These are phyloP conservation scores for Cercis canadensis DNA, from an alignment of 306 rosid species.

Conservation along the genomic window DNA sequence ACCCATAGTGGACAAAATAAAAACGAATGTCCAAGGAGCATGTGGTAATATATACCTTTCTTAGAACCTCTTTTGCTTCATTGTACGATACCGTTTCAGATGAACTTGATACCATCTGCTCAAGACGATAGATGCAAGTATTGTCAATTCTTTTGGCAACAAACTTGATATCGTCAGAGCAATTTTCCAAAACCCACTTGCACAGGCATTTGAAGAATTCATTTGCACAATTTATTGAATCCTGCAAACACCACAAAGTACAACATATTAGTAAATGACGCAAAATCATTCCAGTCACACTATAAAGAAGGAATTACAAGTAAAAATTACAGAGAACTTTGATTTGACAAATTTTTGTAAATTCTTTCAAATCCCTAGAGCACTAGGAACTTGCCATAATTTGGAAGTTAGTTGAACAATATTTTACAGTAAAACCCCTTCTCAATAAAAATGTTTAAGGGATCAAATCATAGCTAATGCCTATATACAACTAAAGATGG, in stretches of 20 bases:
- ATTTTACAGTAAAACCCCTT: background rate
- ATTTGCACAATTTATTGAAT: conserved; percentile 78
- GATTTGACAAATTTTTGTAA: background rate
- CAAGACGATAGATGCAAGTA: conserved; percentile 55
- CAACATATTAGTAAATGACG: conserved; percentile 17
- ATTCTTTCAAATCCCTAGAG: background rate
- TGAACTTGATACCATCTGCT: conserved; percentile 49
- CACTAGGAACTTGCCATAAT: background rate
- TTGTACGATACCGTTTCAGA: conserved; percentile 59
- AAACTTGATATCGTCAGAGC: conserved; percentile 76
- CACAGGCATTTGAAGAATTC: conserved; percentile 79
- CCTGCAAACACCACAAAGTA: conserved; percentile 53
- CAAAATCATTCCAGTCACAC: conserved; percentile 16
- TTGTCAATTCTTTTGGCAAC: conserved; percentile 70
- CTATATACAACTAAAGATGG: conserved; percentile 5
- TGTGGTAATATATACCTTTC: conserved; percentile 50
- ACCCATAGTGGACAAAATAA: background rate
- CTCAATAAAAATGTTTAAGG: background rate
- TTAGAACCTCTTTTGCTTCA: conserved; percentile 58
- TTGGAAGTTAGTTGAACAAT: background rate
- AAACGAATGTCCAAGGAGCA: conserved; percentile 11
- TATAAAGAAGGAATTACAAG: background rate
- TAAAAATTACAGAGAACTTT: background rate
- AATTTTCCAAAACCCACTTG: conserved; percentile 68
- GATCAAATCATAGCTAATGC: background rate